Evolutionary conservation across 352 stramenopile species (phyloP).

Genomic region (Pythium aquatile): DNA sequence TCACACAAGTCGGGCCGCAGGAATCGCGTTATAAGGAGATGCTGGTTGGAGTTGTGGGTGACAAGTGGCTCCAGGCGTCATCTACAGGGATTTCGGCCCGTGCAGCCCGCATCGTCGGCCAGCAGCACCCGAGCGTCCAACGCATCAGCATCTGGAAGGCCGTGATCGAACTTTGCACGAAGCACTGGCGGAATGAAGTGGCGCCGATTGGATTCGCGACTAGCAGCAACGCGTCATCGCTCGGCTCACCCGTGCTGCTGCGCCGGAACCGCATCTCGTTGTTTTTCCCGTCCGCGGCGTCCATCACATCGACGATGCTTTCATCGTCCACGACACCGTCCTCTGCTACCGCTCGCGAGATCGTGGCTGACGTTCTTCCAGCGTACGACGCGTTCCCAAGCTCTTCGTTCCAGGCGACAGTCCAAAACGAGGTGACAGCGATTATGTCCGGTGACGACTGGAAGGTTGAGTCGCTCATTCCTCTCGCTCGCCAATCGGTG

Average conservation of each 20-base stretch:
- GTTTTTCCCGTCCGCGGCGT: slow-evolving; percentile 53
- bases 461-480: slow-evolving; percentile 72
- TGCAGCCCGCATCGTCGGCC: neutral
- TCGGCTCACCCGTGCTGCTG: slow-evolving; percentile 60
- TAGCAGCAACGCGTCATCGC: slow-evolving; percentile 31
- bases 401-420: slow-evolving; percentile 52
- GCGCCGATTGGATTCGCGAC: slow-evolving; percentile 65
- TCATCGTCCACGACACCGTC: slow-evolving; percentile 24
- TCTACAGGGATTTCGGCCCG: neutral
- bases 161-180: slow-evolving; percentile 64
- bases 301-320: slow-evolving; percentile 49
- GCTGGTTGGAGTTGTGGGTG: slow-evolving; percentile 49
- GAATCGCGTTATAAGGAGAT: slow-evolving; percentile 68
- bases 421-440: slow-evolving; percentile 54
- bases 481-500: slow-evolving; percentile 59
- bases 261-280: slow-evolving; percentile 69
- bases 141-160: slow-evolving; percentile 64
- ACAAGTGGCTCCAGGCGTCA: slow-evolving; percentile 32
- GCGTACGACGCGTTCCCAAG: slow-evolving; percentile 67
- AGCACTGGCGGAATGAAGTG: slow-evolving; percentile 69
- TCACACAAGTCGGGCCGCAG: slow-evolving; percentile 35
- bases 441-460: slow-evolving; percentile 48
- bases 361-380: slow-evolving; percentile 56
- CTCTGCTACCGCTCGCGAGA: slow-evolving; percentile 35
- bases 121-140: slow-evolving; percentile 23